These are phyloP conservation scores for Pseudocercospora eumusae DNA, from an alignment of 2,329 filamentous ascomycete genomes.

Conservation along the genomic window DNA sequence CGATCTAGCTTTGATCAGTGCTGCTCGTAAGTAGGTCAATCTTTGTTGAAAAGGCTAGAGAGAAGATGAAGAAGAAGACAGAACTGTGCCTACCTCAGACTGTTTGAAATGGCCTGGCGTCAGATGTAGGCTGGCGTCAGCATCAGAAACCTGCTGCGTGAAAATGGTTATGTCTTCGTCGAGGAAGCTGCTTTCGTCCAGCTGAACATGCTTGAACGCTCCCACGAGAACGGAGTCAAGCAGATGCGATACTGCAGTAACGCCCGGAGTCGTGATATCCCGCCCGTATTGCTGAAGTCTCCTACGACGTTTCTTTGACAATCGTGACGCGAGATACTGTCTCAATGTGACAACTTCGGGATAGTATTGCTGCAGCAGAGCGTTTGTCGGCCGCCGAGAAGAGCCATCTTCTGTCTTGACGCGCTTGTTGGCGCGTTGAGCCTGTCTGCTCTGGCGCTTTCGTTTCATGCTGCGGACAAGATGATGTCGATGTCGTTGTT, in stretches of 20 bases:
- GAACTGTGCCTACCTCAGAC: conserved; percentile 44
- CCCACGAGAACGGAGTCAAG: conserved; percentile 73
- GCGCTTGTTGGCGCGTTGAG: conserved; percentile 20
- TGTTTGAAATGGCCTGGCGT: conserved; percentile 41
- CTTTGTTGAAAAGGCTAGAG: conserved; percentile 9
- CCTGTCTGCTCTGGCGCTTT: conserved; percentile 20
- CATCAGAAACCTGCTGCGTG: conserved; percentile 47
- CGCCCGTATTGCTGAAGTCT: conserved; percentile 32
- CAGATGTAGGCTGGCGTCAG: conserved; percentile 23
- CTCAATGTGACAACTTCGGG: conserved; percentile 33
- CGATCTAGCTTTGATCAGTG: conserved; percentile 43
- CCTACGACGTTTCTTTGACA: conserved; percentile 30
- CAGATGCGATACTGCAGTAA: conserved; percentile 53
- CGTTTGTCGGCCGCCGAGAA: conserved; percentile 19
- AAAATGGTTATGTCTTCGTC: conserved; percentile 47
- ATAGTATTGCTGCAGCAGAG: conserved; percentile 34
- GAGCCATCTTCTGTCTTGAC: conserved; percentile 12
- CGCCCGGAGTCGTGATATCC: conserved; percentile 12
- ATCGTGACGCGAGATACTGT: conserved; percentile 34
- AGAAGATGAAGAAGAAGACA: conserved; percentile 49
- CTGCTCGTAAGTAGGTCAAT: conserved; percentile 3
- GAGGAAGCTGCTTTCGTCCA: conserved; percentile 32
- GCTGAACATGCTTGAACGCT: conserved; percentile 42
- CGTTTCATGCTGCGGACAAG: conserved; percentile 25
- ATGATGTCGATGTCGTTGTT: conserved; percentile 6